Base-by-base conservation (phyloP, 495 filamentous ascomycete species). In the Lasiosphaeria hispida region DNA sequence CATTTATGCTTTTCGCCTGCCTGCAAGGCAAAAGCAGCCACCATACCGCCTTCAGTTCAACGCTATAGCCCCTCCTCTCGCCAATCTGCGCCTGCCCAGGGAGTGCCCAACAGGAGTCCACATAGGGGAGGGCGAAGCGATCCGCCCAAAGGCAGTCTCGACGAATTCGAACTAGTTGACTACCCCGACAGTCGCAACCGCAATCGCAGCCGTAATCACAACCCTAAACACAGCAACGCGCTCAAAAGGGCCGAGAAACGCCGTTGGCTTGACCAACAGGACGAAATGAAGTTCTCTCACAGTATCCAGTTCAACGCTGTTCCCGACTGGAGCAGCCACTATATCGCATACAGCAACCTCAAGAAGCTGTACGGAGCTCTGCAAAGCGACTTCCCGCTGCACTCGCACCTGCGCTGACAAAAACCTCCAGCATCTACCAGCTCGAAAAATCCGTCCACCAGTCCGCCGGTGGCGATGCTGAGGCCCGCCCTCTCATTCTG, bases 231-330 rank as follows among this genome's bases (percentile, higher is more conserved):
- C 44, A n/a, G 3, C 53, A 66, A 30, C 60, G 58, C 39, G 36
- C 70, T 47, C 58, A 78, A 73, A 67, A 70, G 72, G n/a, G 72
- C 69, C 48, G 71, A 72, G 61, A 83, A 84, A 73, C 76, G 73
- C 62, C 64, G 72, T 48, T 77, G 80, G 76, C 80, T 86, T 42
- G 80, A 82, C 58, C 71, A 83, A 68, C 82, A 76, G 52, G 84
- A 86, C 86, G 91, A 92, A 61, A 99, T 99, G 94, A 97, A 97
- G 84, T 99, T 99, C 80, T 97, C 94, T 48, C 94, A 97, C 70
- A 97, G 95, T 75, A 86, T 99, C 62, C 94, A 99, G 77, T 99
- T 99, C 76, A 99, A 99, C 75, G 91, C 94, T 55, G 95, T 99
- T 55, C 94, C 95, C 17, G 94, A 99, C 69, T 99, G 94, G 94